Conservation (phyloP, 2,329 filamentous ascomycete genomes). For the Scedosporium dehoogii region DNA sequence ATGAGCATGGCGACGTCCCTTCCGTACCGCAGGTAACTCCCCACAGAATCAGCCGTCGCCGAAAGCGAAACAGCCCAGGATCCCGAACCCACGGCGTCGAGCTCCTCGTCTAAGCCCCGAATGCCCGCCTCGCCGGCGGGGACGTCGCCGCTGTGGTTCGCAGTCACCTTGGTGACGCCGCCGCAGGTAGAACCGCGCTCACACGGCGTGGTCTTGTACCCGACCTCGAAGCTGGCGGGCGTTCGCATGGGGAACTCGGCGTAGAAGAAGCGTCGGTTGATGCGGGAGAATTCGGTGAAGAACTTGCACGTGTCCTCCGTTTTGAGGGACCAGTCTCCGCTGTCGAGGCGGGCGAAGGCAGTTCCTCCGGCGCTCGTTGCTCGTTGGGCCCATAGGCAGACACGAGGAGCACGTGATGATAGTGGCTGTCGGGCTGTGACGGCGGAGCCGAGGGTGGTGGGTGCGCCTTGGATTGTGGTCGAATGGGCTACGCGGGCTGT, state of each 20-base stretch:
- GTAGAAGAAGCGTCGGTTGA: constrained; percentile 20
- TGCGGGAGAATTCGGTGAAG: constrained; percentile 21
- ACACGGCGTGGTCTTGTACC: constrained; percentile 24
- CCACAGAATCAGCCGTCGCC: constrained; percentile 19
- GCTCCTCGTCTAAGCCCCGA: constrained; percentile 25
- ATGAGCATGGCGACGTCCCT: constrained; percentile 22
- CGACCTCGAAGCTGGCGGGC: constrained; percentile 29
- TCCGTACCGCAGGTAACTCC: constrained; percentile 27
- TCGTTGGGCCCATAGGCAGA: background rate
- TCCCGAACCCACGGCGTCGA: constrained; percentile 15
- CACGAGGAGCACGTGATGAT: constrained; percentile 10
- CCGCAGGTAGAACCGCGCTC: constrained; percentile 20
- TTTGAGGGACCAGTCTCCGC: constrained; percentile 26
- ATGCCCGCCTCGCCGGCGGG: constrained; percentile 23
- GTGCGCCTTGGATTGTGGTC: constrained; percentile 15
- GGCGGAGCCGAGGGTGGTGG: constrained; percentile 27
- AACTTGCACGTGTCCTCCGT: constrained; percentile 20
- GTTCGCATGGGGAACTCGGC: constrained; percentile 18
- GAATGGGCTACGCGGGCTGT: constrained; percentile 25
- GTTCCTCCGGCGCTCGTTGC: constrained; percentile 19
- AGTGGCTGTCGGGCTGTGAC: constrained; percentile 14
- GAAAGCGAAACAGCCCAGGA: constrained; percentile 30
- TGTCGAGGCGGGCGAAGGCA: constrained; percentile 29
- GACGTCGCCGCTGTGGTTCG: constrained; percentile 18
- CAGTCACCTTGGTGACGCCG: background rate